Evolutionary conservation across 805 yeast species (phyloP).

Genomic region (Ogataea methylovora): DNA sequence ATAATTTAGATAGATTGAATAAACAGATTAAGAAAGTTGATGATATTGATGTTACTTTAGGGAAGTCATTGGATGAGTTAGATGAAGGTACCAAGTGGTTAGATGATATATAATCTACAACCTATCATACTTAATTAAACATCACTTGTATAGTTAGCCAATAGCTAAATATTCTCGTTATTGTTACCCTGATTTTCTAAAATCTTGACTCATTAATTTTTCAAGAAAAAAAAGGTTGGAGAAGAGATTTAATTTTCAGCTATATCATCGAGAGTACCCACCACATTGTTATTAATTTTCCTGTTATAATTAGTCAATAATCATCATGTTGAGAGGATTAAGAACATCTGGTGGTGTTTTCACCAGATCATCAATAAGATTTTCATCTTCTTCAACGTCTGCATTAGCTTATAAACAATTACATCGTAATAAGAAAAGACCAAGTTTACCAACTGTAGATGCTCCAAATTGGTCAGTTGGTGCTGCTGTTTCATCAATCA

Average conservation of each 20-base stretch:
- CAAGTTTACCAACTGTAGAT: conserved; percentile 87
- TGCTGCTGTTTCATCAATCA: conserved; percentile 90
- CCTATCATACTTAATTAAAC: too few relatives aligned
- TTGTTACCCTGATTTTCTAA: too few relatives aligned
- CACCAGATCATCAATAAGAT: conserved; percentile 10
- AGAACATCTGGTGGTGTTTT: conserved; percentile 2
- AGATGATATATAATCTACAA: background rate
- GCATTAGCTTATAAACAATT: conserved; percentile 92
- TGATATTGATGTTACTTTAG: background rate
- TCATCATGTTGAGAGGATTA: conserved; percentile 12
- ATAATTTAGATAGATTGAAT: background rate
- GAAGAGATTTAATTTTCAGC: too few relatives aligned
- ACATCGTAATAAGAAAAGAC: conserved; percentile 80
- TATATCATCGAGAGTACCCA: too few relatives aligned
- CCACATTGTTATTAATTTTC: background rate
- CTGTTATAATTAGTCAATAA: background rate
- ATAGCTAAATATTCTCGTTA: too few relatives aligned
- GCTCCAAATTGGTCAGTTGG: conserved; percentile 95
- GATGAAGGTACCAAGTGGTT: background rate
- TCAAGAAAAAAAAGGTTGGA: too few relatives aligned
- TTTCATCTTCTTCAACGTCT: conserved; percentile 65
- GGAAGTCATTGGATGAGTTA: background rate
- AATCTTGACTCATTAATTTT: too few relatives aligned
- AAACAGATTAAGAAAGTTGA: background rate
- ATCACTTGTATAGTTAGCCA: too few relatives aligned